These are phyloP conservation scores for Leccinum solheimii DNA, from an alignment of 1,284 basidiomycete species.

Conservation along the genomic window DNA sequence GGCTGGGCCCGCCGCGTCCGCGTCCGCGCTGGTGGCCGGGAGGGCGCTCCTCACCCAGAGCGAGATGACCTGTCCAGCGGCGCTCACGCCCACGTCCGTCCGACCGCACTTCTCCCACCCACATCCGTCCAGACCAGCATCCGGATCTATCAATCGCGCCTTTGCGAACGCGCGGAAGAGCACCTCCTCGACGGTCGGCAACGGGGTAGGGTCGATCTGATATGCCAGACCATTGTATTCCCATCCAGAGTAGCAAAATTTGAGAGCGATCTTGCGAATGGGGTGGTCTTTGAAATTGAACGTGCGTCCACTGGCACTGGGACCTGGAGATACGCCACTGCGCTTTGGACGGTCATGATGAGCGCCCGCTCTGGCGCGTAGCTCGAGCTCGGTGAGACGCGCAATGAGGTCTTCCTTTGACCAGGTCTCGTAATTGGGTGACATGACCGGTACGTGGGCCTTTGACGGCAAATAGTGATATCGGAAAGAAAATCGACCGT, in stretches of 20 bases:
- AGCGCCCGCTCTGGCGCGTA: slow-evolving; percentile 11
- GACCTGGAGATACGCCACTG: slow-evolving; percentile 2
- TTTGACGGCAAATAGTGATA: slow-evolving; percentile 32
- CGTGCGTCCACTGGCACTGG: slow-evolving; percentile 23
- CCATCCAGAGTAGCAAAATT: slow-evolving; percentile 91
- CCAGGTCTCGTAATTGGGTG: slow-evolving; percentile 55
- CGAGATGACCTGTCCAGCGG: slow-evolving; percentile 91
- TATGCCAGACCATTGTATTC: slow-evolving; percentile 90
- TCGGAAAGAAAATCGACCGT: slow-evolving; percentile 30
- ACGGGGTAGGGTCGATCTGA: slow-evolving; percentile 65
- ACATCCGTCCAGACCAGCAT: slow-evolving; percentile 78
- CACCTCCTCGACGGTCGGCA: slow-evolving; percentile 91
- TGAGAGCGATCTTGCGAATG: slow-evolving; percentile 86
- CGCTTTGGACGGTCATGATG: slow-evolving; percentile 9
- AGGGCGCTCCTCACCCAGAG: slow-evolving; percentile 82
- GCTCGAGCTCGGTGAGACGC: slow-evolving; percentile 57
- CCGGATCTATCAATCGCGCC: slow-evolving; percentile 72
- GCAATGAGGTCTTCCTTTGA: slow-evolving; percentile 68
- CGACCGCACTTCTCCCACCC: slow-evolving; percentile 91
- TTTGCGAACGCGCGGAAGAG: slow-evolving; percentile 82
- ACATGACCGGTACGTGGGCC: slow-evolving; percentile 31
- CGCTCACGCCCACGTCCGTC: slow-evolving; percentile 94
- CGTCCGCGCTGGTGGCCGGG: not conserved
- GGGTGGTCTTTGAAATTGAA: slow-evolving; percentile 71
- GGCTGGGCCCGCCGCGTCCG: not conserved